phyloP scores from a whole-genome alignment of 257 asterid genomes.

The Cynanchum wilfordii region DNA sequence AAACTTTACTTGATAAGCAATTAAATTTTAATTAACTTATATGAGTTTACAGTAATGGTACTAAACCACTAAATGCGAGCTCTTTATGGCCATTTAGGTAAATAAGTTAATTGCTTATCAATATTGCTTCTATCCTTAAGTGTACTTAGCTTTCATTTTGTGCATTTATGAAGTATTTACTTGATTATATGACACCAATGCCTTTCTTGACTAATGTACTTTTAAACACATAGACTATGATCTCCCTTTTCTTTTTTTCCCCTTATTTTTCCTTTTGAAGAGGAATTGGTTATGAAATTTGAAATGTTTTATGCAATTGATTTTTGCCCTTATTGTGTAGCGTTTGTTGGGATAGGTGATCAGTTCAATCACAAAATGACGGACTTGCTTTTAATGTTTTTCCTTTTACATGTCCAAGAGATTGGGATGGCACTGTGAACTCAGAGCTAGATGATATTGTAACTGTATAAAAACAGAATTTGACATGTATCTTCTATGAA shows the following conservation, averaged over 20 bases:
- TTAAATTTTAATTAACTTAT: not conserved
- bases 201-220: not conserved
- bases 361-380: not conserved
- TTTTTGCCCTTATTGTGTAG: not conserved
- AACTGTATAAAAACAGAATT: not conserved
- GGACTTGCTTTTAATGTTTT: not conserved
- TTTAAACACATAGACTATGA: not conserved
- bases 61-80: not conserved
- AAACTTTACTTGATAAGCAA: not conserved
- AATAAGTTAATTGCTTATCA: not conserved
- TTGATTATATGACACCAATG: not conserved
- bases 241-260: not conserved
- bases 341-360: not conserved
- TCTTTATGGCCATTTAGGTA: not conserved
- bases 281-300: not conserved
- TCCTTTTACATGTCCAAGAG: not conserved
- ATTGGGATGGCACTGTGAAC: not conserved
- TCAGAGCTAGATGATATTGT: not conserved
- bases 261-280: not conserved
- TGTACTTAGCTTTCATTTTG: not conserved
- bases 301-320: not conserved
- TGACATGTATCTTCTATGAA: conserved; percentile 16
- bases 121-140: not conserved
- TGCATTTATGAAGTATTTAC: not conserved
- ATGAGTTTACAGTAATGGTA: not conserved